Evolutionary conservation across 495 filamentous ascomycete species (phyloP).

Genomic region (Geopyxis carbonaria): DNA sequence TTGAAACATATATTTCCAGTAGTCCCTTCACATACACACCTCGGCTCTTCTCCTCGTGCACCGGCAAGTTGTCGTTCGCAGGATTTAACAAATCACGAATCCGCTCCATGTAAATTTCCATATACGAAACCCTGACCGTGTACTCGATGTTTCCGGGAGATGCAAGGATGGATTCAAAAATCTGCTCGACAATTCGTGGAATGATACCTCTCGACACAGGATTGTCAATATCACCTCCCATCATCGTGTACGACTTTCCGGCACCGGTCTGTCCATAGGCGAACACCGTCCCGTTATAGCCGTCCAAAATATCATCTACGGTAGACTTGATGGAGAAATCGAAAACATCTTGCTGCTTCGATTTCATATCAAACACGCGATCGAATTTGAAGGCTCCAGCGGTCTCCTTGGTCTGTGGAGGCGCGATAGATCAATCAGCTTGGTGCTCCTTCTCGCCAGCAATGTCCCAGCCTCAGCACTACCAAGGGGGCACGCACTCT

Average conservation of each 20-base stretch:
- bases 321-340: slow-evolving; percentile 91
- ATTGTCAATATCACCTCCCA: slow-evolving; percentile 92
- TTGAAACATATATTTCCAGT: slow-evolving; percentile 86
- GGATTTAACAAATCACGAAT: slow-evolving; percentile 86
- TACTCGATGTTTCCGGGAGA: slow-evolving; percentile 93
- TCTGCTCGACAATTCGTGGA: slow-evolving; percentile 92
- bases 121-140: slow-evolving; percentile 92
- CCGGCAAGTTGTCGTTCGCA: slow-evolving; percentile 85
- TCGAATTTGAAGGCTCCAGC: slow-evolving; percentile 87
- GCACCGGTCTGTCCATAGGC: slow-evolving; percentile 97
- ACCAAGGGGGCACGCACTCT: slow-evolving; percentile 36
- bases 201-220: slow-evolving; percentile 81
- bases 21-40: slow-evolving; percentile 96
- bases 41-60: slow-evolving; percentile 91
- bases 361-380: slow-evolving; percentile 85
- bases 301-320: slow-evolving; percentile 94
- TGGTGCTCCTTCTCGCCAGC: not conserved
- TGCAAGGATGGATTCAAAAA: slow-evolving; percentile 82
- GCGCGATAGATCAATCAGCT: slow-evolving; percentile 11
- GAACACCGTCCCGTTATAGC: slow-evolving; percentile 98
- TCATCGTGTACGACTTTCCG: slow-evolving; percentile 98
- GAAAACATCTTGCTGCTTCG: slow-evolving; percentile 78
- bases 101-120: slow-evolving; percentile 99
- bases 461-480: not conserved
- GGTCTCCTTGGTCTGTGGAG: slow-evolving; percentile 61